A percentile compares a stretch with the other conserved stretches of the same genome.
These are phyloP conservation scores for Lasiosphaeriaceae sp. DNA, from an alignment of 495 filamentous ascomycete species.

Conservation along the genomic window DNA sequence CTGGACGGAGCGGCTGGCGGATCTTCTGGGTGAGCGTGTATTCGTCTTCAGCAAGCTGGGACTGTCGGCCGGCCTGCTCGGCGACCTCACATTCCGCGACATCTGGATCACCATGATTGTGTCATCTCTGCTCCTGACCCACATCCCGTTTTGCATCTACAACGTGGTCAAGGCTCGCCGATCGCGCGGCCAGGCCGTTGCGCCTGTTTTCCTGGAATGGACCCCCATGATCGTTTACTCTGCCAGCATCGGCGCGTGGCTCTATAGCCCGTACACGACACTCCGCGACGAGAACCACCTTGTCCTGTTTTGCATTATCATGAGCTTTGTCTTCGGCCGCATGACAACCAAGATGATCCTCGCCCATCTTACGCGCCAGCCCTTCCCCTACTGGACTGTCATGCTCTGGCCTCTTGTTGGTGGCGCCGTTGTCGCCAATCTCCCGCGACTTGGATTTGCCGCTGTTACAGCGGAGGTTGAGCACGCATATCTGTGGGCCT, in stretches of 20 bases:
- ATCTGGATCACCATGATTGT: constrained; percentile 82
- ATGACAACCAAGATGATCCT: constrained; percentile 99
- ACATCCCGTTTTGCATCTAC: constrained; percentile 75
- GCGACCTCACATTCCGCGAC: constrained; percentile 68
- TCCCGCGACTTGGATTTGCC: constrained; percentile 73
- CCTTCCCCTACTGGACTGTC: constrained; percentile 94
- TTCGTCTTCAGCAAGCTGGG: constrained; percentile 31
- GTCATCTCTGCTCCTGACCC: constrained; percentile 66
- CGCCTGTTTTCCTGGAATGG: constrained; percentile 92
- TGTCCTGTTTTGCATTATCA: constrained; percentile 86
- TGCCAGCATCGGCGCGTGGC: constrained; percentile 69
- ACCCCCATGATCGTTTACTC: constrained; percentile 83
- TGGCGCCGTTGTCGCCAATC: constrained; percentile 77
- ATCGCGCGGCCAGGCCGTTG: constrained; percentile 66
- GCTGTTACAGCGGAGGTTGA: constrained; percentile 59
- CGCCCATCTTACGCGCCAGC: constrained; percentile 86
- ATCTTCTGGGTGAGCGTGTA: constrained; percentile 54
- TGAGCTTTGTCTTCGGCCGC: constrained; percentile 96
- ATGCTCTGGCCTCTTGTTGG: constrained; percentile 81
- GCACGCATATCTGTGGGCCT: constrained; percentile 74
- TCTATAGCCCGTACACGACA: constrained; percentile 80
- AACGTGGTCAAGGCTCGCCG: constrained; percentile 79
- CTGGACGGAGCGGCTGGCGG: constrained; percentile 71
- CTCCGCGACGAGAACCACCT: constrained; percentile 78
- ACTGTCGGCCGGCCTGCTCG: constrained; percentile 51